Percentiles rank a stretch among this genome's conserved stretches.
These are phyloP conservation scores for Leptographium radiaticola DNA, from an alignment of 2,329 filamentous ascomycete genomes.

Conservation along the genomic window DNA sequence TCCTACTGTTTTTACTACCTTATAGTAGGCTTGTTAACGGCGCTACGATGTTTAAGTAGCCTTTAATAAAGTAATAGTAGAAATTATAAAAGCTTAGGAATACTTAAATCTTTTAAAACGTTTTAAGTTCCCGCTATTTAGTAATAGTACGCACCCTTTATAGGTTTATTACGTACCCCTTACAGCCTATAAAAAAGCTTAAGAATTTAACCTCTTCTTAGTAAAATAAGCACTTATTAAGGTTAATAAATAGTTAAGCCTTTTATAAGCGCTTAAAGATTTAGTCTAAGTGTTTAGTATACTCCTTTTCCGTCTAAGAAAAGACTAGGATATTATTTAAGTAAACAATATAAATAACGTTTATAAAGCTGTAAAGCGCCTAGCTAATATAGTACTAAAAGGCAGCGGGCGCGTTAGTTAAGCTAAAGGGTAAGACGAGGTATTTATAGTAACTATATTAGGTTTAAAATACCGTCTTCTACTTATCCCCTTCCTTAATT, in stretches of 20 bases:
- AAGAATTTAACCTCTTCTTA: background rate
- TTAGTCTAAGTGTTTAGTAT: background rate
- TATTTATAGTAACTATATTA: background rate
- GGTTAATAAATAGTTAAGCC: background rate
- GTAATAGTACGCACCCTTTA: background rate
- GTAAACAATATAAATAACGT: background rate
- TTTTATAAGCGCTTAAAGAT: background rate
- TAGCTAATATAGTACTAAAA: background rate
- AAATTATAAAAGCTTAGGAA: background rate
- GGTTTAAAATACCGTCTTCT: constrained; percentile 13
- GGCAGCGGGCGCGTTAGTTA: background rate
- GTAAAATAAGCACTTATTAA: background rate
- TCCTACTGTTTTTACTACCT: background rate
- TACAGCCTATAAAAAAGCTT: background rate
- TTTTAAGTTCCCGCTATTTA: background rate
- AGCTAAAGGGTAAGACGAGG: background rate
- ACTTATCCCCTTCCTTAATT: background rate
- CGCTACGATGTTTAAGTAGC: background rate
- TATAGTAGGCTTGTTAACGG: background rate
- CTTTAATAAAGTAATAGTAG: background rate
- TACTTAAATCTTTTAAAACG: background rate
- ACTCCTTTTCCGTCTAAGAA: background rate
- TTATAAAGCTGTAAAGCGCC: background rate
- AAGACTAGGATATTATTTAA: background rate
- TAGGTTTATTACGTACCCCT: background rate